A percentile compares a stretch with the other conserved stretches of the same genome.
phyloP scores from a whole-genome alignment of 768 basidiomycete species.

The Mycena crocata region DNA sequence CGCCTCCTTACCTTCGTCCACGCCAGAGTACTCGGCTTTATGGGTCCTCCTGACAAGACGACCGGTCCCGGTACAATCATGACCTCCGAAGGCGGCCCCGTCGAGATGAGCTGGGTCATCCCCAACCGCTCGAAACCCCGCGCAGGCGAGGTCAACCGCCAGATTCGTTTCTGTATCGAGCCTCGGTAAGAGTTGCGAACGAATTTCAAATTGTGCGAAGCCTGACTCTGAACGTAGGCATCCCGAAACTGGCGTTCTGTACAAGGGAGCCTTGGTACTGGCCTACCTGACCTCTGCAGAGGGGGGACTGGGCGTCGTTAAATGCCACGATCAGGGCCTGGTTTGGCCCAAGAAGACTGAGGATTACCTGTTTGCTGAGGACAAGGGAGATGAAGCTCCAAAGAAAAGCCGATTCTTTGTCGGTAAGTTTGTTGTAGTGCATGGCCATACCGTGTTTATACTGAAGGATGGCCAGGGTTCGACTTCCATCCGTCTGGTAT shows the following conservation, averaged over 20 bases:
- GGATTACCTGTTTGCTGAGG: slow-evolving; percentile 41
- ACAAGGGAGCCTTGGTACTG: slow-evolving; percentile 41
- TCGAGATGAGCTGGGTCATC: slow-evolving; percentile 48
- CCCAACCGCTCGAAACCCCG: slow-evolving; percentile 35
- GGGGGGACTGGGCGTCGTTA: slow-evolving; percentile 45
- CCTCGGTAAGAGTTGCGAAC: slow-evolving; percentile 40
- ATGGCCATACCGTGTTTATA: not conserved
- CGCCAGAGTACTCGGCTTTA: slow-evolving; percentile 43
- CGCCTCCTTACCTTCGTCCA: slow-evolving; percentile 46
- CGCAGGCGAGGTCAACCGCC: slow-evolving; percentile 33
- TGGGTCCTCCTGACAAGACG: slow-evolving; percentile 40
- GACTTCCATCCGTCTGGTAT: slow-evolving; percentile 43
- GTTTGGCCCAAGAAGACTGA: slow-evolving; percentile 45
- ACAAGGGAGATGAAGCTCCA: slow-evolving; percentile 30
- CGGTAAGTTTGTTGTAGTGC: slow-evolving; percentile 39
- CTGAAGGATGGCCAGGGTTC: slow-evolving; percentile 37
- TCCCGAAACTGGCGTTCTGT: slow-evolving; percentile 40
- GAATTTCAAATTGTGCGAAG: not conserved
- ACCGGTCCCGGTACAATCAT: slow-evolving; percentile 40
- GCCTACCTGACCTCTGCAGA: slow-evolving; percentile 41
- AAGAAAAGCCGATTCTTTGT: slow-evolving; percentile 45
- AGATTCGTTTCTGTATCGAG: slow-evolving; percentile 48
- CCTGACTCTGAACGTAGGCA: slow-evolving; percentile 31
- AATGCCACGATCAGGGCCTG: slow-evolving; percentile 36
- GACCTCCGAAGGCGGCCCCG: slow-evolving; percentile 48